These are phyloP conservation scores for Leucoagaricus sp. DNA, from an alignment of 1,284 basidiomycete genomes.

Conservation along the genomic window DNA sequence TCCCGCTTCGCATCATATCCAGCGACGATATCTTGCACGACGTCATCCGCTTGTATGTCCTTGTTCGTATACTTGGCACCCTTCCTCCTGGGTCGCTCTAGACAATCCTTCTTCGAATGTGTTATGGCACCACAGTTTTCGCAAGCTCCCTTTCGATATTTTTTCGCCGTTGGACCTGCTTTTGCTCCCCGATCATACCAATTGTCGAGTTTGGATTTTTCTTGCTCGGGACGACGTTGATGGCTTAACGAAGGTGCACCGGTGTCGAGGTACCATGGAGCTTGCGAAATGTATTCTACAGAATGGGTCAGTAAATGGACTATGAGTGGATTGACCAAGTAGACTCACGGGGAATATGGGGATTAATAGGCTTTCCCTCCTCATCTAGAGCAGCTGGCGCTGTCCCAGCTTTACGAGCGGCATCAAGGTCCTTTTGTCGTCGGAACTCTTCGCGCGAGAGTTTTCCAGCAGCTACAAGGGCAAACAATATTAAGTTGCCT, in stretches of 20 bases:
- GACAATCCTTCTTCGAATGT: conserved; percentile 89
- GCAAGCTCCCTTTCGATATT: conserved; percentile 97
- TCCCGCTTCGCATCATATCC: conserved; percentile 97
- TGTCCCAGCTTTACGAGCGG: conserved; percentile 95
- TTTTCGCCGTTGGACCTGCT: conserved; percentile 89
- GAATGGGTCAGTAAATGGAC: background rate
- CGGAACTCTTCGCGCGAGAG: conserved; percentile 93
- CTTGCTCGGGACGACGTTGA: conserved; percentile 82
- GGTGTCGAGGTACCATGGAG: conserved; percentile 97
- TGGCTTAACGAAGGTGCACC: conserved; percentile 91
- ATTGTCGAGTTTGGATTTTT: conserved; percentile 76
- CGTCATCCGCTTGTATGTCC: conserved; percentile 90
- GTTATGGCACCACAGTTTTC: conserved; percentile 98
- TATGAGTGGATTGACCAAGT: background rate
- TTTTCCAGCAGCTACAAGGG: conserved; percentile 62
- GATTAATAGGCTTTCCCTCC: conserved; percentile 95
- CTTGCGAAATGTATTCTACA: conserved; percentile 89
- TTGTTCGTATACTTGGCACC: conserved; percentile 94
- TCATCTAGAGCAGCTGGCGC: conserved; percentile 94
- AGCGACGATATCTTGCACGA: conserved; percentile 77
- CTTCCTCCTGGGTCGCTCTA: conserved; percentile 95
- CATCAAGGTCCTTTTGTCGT: conserved; percentile 94
- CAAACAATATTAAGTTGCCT: background rate
- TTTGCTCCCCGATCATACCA: conserved; percentile 94
- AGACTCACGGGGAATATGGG: conserved; percentile 91